Conservation (phyloP, 1,139 yeast genomes). For the Debaryomyces robertsiae region DNA sequence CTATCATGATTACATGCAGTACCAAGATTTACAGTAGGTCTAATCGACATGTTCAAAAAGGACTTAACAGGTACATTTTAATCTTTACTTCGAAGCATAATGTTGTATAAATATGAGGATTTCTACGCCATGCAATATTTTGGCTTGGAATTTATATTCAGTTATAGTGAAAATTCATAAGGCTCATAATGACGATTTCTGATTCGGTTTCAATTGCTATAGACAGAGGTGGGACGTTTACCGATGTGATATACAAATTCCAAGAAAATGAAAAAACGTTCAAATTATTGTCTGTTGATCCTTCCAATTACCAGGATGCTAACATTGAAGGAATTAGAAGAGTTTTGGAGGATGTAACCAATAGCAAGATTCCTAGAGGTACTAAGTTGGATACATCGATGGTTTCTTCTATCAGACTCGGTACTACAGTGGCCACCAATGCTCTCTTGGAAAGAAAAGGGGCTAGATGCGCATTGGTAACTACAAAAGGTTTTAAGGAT, state of each 20-base stretch:
- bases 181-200: no score
- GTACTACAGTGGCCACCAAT: slow-evolving; percentile 75
- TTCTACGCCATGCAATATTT: no score
- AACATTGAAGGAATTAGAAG: slow-evolving; percentile 20
- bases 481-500: slow-evolving; percentile 47
- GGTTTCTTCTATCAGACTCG: slow-evolving; percentile 49
- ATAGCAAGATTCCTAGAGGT: slow-evolving; percentile 11
- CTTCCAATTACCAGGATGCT: slow-evolving; percentile 19
- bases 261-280: slow-evolving; percentile 15
- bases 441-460: slow-evolving; percentile 42
- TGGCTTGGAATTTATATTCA: no score
- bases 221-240: slow-evolving; percentile 21
- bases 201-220: no score
- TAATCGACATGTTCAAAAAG: no score
- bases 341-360: slow-evolving; percentile 14
- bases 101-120: no score
- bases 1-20: no score
- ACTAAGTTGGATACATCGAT: slow-evolving; percentile 5
- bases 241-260: slow-evolving; percentile 16
- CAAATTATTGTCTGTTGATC: slow-evolving; percentile 20
- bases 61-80: no score
- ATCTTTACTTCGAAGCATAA: no score
- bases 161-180: no score
- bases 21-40: no score
- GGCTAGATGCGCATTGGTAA: slow-evolving; percentile 40